phyloP scores from a whole-genome alignment of 2,329 filamentous ascomycete species.

The Fusarium palustre region DNA sequence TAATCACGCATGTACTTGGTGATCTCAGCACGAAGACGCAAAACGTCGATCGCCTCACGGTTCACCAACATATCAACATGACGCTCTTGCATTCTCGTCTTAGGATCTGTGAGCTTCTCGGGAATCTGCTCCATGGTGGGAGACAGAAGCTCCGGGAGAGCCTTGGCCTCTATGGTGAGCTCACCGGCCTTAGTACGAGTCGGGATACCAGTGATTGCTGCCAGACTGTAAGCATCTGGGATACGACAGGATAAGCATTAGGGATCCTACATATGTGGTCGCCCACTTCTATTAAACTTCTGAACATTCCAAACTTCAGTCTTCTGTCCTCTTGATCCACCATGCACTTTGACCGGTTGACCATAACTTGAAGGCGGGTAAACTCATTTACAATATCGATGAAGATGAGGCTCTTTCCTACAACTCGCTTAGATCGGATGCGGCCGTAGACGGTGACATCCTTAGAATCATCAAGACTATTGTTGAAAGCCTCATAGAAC shows the following conservation, averaged over 20 bases:
- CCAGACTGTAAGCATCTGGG: constrained; percentile 45
- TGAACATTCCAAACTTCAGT: constrained; percentile 68
- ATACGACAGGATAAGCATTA: constrained; percentile 31
- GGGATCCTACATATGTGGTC: constrained; percentile 81
- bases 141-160: constrained; percentile 77
- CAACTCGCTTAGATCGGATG: constrained; percentile 75
- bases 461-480: constrained; percentile 44
- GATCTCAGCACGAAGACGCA: constrained; percentile 80
- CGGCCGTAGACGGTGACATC: constrained; percentile 66
- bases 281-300: constrained; percentile 77
- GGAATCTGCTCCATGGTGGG: constrained; percentile 86
- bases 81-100: constrained; percentile 79
- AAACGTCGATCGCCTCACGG: constrained; percentile 71
- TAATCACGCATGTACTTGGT: constrained; percentile 79
- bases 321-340: constrained; percentile 50
- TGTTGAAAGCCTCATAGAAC: constrained; percentile 50
- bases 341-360: constrained; percentile 69
- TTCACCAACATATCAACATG: constrained; percentile 91
- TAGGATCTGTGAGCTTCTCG: constrained; percentile 73
- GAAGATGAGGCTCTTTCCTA: constrained; percentile 85
- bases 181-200: constrained; percentile 79
- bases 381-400: constrained; percentile 82
- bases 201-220: constrained; percentile 77
- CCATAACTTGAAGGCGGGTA: constrained; percentile 78
- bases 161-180: constrained; percentile 75